Percentiles rank a stretch among this genome's conserved stretches.
Conservation (phyloP, 2,329 filamentous ascomycete genomes). For the Drechslera avenae region DNA sequence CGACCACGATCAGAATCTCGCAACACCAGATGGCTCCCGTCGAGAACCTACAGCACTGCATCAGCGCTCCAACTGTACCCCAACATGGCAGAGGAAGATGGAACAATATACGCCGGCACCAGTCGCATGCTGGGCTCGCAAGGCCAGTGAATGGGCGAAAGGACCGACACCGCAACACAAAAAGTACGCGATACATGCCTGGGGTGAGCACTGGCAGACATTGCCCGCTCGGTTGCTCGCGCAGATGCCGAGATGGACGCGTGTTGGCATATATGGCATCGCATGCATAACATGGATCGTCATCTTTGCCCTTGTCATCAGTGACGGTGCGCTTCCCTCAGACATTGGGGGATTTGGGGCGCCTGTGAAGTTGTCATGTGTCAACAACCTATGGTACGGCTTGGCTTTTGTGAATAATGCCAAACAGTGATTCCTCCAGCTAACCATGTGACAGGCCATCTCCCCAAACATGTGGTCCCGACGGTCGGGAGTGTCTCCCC, state of each 20-base stretch:
- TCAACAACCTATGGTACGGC: constrained; percentile 67
- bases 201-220: constrained; percentile 70
- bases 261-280: constrained; percentile 61
- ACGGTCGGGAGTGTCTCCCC: constrained; percentile 61
- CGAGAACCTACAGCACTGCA: constrained; percentile 1
- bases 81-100: constrained; percentile 18
- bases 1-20: constrained; percentile 2
- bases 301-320: constrained; percentile 70
- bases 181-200: constrained; percentile 51
- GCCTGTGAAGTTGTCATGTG: constrained; percentile 69
- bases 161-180: constrained; percentile 51
- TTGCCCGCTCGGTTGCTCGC: constrained; percentile 66
- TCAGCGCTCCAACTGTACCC: constrained; percentile 2
- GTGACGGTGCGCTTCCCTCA: constrained; percentile 60
- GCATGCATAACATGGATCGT: constrained; percentile 70
- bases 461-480: constrained; percentile 54
- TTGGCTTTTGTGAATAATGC: no score
- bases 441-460: constrained; percentile 30
- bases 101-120: constrained; percentile 22
- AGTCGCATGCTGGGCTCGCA: constrained; percentile 20
- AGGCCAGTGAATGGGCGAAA: constrained; percentile 50
- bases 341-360: constrained; percentile 72
- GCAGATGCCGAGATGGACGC: constrained; percentile 61
- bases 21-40: background rate
- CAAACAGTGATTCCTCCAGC: constrained; percentile 6